Evolutionary conservation across 257 asterid genomes (phyloP).

Genomic region (Nicotiana noctiflora): DNA sequence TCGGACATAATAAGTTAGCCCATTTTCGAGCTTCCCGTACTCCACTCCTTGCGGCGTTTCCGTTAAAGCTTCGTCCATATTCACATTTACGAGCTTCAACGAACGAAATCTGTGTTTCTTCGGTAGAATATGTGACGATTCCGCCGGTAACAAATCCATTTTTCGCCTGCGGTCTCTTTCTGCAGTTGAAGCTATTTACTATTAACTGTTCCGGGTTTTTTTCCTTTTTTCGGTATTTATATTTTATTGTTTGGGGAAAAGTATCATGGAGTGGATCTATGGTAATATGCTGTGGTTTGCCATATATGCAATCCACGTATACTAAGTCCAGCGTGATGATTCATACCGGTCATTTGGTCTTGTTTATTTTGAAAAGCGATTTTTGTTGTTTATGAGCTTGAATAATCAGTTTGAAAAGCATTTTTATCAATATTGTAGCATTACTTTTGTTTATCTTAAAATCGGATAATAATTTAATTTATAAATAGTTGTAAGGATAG

Average conservation of each 20-base stretch:
- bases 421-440: too few species aligned
- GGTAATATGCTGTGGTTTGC: neutral
- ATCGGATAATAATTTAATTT: too few species aligned
- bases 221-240: too few species aligned
- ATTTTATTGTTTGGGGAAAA: neutral
- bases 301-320: neutral
- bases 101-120: constrained; percentile 75
- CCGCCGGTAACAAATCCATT: constrained; percentile 81
- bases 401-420: too few species aligned
- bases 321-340: too few species aligned
- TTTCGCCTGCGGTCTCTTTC: neutral
- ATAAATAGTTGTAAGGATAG: too few species aligned
- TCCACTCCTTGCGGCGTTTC: constrained; percentile 69
- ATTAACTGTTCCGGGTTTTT: neutral
- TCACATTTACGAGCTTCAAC: constrained; percentile 64
- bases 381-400: too few species aligned
- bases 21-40: constrained; percentile 76
- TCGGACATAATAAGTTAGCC: constrained; percentile 83
- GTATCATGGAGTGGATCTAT: neutral
- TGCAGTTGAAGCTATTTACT: neutral
- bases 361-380: too few species aligned
- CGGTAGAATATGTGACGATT: constrained; percentile 48
- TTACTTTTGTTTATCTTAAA: too few species aligned
- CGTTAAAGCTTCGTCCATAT: constrained; percentile 56
- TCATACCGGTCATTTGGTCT: too few species aligned